Conservation (phyloP, 306 rosid genomes). For the Fagus crenata region DNA sequence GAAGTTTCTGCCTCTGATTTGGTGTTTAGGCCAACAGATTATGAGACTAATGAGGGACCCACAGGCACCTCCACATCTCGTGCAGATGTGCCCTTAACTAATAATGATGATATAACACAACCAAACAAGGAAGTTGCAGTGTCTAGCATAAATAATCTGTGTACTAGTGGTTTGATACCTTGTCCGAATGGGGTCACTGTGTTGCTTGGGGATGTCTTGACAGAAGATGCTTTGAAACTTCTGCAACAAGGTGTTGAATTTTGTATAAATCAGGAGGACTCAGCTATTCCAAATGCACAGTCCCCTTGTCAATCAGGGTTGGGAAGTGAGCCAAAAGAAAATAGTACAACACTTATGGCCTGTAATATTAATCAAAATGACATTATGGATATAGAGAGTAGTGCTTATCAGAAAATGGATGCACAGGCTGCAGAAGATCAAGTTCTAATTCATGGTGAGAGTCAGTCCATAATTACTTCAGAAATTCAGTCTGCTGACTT, state of each 20-base stretch:
- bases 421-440: constrained; percentile 36
- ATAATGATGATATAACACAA: constrained; percentile 36
- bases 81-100: constrained; percentile 37
- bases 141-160: constrained; percentile 31
- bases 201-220: constrained; percentile 29
- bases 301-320: constrained; percentile 31
- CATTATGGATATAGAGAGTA: constrained; percentile 36
- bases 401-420: constrained; percentile 36
- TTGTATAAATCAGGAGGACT: constrained; percentile 34
- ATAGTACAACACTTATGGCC: constrained; percentile 31
- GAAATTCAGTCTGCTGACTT: constrained; percentile 33
- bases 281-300: constrained; percentile 34
- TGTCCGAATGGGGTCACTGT: constrained; percentile 38
- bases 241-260: constrained; percentile 33
- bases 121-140: constrained; percentile 32
- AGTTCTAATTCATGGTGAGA: constrained; percentile 22
- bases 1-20: constrained; percentile 37
- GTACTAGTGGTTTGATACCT: constrained; percentile 34
- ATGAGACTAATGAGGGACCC: constrained; percentile 38
- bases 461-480: constrained; percentile 11
- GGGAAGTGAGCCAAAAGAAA: constrained; percentile 41
- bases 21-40: constrained; percentile 26
- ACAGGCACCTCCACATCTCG: constrained; percentile 36
- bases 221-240: constrained; percentile 39
- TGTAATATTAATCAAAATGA: constrained; percentile 35